Percentiles rank a stretch among this genome's conserved stretches.
phyloP scores from a whole-genome alignment of 2,329 filamentous ascomycete species.

The Venturia effusa region DNA sequence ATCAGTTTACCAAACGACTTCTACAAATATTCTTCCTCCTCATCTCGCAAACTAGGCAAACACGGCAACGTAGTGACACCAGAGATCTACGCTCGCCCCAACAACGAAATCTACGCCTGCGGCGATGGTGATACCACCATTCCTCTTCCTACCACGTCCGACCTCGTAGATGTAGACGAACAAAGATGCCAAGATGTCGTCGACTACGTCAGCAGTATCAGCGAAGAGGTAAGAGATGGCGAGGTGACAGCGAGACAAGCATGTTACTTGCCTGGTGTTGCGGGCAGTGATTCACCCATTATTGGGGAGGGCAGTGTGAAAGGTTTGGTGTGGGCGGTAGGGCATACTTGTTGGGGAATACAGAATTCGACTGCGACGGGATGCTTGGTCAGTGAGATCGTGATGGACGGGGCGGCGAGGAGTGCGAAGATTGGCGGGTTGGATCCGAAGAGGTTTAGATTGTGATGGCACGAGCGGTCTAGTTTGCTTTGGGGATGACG shows the following conservation, averaged over 20 bases:
- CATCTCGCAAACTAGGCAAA: constrained; percentile 22
- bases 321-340: constrained; percentile 71
- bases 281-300: constrained; percentile 53
- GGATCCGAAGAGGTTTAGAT: constrained; percentile 25
- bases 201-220: constrained; percentile 59
- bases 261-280: constrained; percentile 80
- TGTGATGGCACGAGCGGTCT: not conserved
- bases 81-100: constrained; percentile 86
- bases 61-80: constrained; percentile 43
- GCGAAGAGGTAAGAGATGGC: constrained; percentile 33
- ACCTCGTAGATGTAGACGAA: constrained; percentile 65
- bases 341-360: constrained; percentile 97
- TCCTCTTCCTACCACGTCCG: constrained; percentile 64
- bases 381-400: constrained; percentile 34
- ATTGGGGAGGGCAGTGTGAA: constrained; percentile 64
- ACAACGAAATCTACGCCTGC: constrained; percentile 86
- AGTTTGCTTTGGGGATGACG: not conserved
- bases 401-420: constrained; percentile 32
- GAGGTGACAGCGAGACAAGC: constrained; percentile 67
- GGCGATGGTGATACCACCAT: constrained; percentile 72
- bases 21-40: constrained; percentile 36
- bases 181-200: constrained; percentile 74
- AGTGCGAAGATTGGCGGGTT: constrained; percentile 31
- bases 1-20: constrained; percentile 63
- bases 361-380: constrained; percentile 83